Evolutionary conservation across 176 grass and related monocot genomes (phyloP).

Genomic region (Coix lacrymajobi): DNA sequence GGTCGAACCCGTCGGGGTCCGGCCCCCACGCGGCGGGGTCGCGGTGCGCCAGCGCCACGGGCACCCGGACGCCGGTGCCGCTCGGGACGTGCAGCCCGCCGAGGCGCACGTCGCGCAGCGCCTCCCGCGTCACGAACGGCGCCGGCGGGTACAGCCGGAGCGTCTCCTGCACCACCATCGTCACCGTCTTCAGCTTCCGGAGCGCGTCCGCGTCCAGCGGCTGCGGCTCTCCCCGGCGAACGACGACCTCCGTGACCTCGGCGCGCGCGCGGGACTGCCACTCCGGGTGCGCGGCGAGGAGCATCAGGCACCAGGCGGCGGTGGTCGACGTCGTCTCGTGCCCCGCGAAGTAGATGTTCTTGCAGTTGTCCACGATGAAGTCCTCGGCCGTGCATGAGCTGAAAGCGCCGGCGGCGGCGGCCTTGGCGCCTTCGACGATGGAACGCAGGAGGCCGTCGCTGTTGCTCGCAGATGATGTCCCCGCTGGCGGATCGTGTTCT

Average conservation of each 20-base stretch:
- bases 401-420: background rate
- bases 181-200: constrained; percentile 63
- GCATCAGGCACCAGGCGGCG: constrained; percentile 66
- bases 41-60: constrained; percentile 40
- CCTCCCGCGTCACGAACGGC: constrained; percentile 37
- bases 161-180: constrained; percentile 90
- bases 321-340: constrained; percentile 61
- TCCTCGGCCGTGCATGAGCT: constrained; percentile 15
- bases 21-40: constrained; percentile 45
- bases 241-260: constrained; percentile 26
- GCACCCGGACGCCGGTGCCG: constrained; percentile 44
- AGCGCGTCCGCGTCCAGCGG: constrained; percentile 33
- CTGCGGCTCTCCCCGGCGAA: constrained; percentile 21
- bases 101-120: constrained; percentile 41
- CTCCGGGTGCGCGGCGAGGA: constrained; percentile 62
- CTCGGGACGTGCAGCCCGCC: constrained; percentile 42
- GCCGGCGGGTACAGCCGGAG: constrained; percentile 49
- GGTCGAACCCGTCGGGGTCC: constrained; percentile 59
- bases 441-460: constrained; percentile 51
- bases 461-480: background rate
- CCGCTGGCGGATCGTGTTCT: background rate
- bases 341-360: constrained; percentile 80
- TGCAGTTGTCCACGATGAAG: constrained; percentile 86
- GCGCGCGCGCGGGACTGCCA: constrained; percentile 51
- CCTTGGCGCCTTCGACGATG: constrained; percentile 54